Base-by-base conservation (phyloP, 2,329 filamentous ascomycete species). In the Diaporthe sp. region DNA sequence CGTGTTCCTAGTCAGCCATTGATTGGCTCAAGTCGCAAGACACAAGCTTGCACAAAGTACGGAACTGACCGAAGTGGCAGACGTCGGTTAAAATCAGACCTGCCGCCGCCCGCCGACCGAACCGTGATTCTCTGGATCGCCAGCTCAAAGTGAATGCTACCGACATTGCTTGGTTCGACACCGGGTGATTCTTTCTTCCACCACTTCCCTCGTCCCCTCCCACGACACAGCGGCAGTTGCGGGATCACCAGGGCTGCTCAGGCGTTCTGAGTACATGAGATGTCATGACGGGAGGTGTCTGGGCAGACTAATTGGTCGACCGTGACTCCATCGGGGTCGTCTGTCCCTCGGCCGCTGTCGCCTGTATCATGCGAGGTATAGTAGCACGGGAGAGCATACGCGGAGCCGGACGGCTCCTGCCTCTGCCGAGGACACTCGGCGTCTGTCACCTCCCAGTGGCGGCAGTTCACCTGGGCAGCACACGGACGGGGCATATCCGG, bases 71-170 rank as follows among this genome's bases (percentile, higher is more conserved):
- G 25, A 34, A 65, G 17, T 6, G 15, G 25, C 25, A 44, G 60
- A 22, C 10, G 60, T 63, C 60, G 60, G 39, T 47, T 65, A 47
- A 65, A 47, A 28, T 10, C 60, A 65, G 17, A 60, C 57, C 57
- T 31, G 39, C 25, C 39, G 39, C 15, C 37, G 34, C 15, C 61
- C 61, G 39, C 39, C 17, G 31, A 31, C 4, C 20, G 25, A 65
- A 22, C 25, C 3, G 42, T 13, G 15, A 47, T 65, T 42, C 25
- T 47, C 39, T 47, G n/a, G 61, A 31, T 49, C 61, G 61, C 39
- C 25, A 47, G 15, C 20, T 65, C 15, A 3, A 65, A 22, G 61
- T 13, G 61, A 31, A 17, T 47, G 25, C 17, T 22, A n/a, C 42
- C 60, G 60, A 13, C 25, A 65, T 22, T 9, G 9, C 42, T n/a